Percentiles rank a stretch among this genome's conserved stretches.
phyloP scores from a whole-genome alignment of 2,329 filamentous ascomycete species.

The Eutypa lata region DNA sequence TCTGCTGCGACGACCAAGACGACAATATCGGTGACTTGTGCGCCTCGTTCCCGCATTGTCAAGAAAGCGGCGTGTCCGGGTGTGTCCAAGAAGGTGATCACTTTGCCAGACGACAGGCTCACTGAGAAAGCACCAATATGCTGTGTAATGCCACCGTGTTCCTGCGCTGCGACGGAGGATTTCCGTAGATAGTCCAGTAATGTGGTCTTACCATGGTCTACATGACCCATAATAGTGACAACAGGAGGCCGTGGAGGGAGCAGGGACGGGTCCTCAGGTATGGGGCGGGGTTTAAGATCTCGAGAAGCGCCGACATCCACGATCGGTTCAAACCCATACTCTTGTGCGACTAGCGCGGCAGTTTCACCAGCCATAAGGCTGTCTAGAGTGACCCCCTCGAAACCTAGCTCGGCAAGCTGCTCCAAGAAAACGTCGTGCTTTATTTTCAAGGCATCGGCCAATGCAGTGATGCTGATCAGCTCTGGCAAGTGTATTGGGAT shows the following conservation, averaged over 20 bases:
- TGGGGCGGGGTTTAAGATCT: conserved; percentile 70
- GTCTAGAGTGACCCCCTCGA: conserved; percentile 77
- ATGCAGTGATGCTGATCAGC: conserved; percentile 82
- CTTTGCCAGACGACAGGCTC: conserved; percentile 77
- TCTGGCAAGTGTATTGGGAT: conserved; percentile 76
- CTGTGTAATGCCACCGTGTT: conserved; percentile 96
- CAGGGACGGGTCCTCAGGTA: conserved; percentile 62
- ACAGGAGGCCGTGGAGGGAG: conserved; percentile 82
- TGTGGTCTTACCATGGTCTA: conserved; percentile 98
- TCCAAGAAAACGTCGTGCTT: conserved; percentile 66
- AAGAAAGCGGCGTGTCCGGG: conserved; percentile 95
- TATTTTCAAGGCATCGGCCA: conserved; percentile 73
- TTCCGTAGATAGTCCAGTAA: conserved; percentile 91
- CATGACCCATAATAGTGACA: conserved; percentile 98
- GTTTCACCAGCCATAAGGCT: conserved; percentile 89
- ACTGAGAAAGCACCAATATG: conserved; percentile 98
- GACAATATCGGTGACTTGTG: conserved; percentile 94
- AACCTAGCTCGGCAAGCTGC: conserved; percentile 82
- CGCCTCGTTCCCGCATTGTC: conserved; percentile 91
- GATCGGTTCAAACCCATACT: conserved; percentile 88
- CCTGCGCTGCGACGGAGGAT: conserved; percentile 83
- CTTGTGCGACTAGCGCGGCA: conserved; percentile 82
- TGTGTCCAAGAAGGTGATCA: conserved; percentile 95
- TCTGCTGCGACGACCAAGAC: conserved; percentile 94
- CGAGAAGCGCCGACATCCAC: conserved; percentile 63